These are phyloP conservation scores for Hericium alpestre DNA, from an alignment of 768 basidiomycete species.

Conservation along the genomic window DNA sequence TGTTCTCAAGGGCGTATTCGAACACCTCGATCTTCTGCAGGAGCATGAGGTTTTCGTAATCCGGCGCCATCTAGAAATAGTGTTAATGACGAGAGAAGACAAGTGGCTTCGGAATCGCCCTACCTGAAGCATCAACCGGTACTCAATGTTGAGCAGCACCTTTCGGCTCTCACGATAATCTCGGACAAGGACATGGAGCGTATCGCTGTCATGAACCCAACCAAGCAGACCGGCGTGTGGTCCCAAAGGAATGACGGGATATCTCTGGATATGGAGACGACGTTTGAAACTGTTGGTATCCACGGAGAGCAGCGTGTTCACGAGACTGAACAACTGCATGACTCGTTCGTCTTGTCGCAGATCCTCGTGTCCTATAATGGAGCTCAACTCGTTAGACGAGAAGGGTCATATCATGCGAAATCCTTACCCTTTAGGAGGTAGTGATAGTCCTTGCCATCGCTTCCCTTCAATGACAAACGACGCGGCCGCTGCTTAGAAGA, in stretches of 20 bases:
- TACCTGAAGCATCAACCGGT: slow-evolving; percentile 96
- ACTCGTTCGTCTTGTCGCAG: slow-evolving; percentile 97
- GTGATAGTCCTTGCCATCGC: slow-evolving; percentile 88
- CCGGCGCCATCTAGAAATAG: slow-evolving; percentile 84
- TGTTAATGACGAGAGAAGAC: not conserved
- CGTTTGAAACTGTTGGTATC: slow-evolving; percentile 95
- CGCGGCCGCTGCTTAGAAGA: slow-evolving; percentile 95
- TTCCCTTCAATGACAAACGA: slow-evolving; percentile 75
- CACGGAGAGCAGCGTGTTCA: slow-evolving; percentile 86
- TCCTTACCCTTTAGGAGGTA: slow-evolving; percentile 76
- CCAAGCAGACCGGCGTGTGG: slow-evolving; percentile 91
- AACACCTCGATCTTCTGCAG: slow-evolving; percentile 99
- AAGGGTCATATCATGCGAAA: not conserved
- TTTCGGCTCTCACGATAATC: slow-evolving; percentile 95
- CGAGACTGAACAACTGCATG: slow-evolving; percentile 96
- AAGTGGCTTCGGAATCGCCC: not conserved
- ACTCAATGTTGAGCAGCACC: slow-evolving; percentile 94
- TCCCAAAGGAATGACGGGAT: slow-evolving; percentile 86
- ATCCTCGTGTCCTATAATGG: slow-evolving; percentile 80
- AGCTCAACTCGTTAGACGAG: not conserved
- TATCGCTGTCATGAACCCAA: slow-evolving; percentile 94
- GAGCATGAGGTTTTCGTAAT: slow-evolving; percentile 88
- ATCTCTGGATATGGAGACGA: slow-evolving; percentile 88
- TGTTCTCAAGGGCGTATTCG: slow-evolving; percentile 96
- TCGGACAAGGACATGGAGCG: slow-evolving; percentile 89